phyloP scores from a whole-genome alignment of 2,329 filamentous ascomycete species.

The Fusarium sp. region DNA sequence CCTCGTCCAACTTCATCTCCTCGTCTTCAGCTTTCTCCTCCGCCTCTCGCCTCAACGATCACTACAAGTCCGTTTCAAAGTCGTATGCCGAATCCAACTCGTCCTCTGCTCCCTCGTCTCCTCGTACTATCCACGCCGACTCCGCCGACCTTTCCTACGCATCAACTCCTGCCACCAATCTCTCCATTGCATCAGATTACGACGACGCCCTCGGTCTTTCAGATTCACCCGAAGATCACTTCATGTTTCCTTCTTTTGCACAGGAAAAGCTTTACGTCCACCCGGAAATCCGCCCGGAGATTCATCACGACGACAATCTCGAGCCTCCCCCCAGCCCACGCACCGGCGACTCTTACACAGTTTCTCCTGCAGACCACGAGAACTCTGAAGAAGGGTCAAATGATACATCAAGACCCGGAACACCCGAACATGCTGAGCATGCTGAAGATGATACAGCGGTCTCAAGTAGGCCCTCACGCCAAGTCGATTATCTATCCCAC shows the following conservation, averaged over 20 bases:
- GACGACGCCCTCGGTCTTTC: conserved; percentile 65
- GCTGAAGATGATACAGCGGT: conserved; percentile 87
- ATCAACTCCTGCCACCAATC: conserved; percentile 75
- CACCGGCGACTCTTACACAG: conserved; percentile 65
- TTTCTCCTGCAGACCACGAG: conserved; percentile 70
- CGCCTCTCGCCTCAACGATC: conserved; percentile 63
- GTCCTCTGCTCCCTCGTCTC: conserved; percentile 72
- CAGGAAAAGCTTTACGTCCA: conserved; percentile 62
- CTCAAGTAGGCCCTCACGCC: conserved; percentile 81
- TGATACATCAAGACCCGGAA: conserved; percentile 70
- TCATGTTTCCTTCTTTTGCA: conserved; percentile 63
- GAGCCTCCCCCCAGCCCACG: conserved; percentile 68
- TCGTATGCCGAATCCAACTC: conserved; percentile 63
- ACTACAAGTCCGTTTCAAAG: conserved; percentile 62
- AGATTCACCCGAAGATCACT: conserved; percentile 62
- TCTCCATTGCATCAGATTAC: conserved; percentile 73
- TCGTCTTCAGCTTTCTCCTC: conserved; percentile 61
- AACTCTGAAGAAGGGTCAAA: conserved; percentile 58
- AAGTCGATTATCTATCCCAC: conserved; percentile 96
- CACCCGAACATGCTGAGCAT: conserved; percentile 69
- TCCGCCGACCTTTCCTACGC: conserved; percentile 71
- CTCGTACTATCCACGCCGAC: conserved; percentile 66
- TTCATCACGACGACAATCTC: conserved; percentile 56
- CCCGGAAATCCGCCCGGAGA: conserved; percentile 44
- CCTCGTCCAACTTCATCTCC: conserved; percentile 70